A percentile compares a stretch with the other conserved stretches of the same genome.
phyloP scores from a whole-genome alignment of 768 basidiomycete species.

The Suillus paluster region DNA sequence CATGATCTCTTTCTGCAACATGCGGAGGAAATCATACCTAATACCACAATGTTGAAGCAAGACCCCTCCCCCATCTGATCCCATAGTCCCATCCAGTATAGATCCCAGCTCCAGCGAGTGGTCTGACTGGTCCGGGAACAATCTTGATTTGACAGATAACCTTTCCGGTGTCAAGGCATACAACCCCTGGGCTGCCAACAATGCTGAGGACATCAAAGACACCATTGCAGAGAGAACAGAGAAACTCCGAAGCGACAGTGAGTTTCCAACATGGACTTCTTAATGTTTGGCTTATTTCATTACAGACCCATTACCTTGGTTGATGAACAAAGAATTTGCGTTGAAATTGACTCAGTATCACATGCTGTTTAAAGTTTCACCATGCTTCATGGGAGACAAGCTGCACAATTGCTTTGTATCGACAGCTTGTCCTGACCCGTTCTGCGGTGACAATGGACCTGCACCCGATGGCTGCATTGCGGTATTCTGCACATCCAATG shows the following conservation, averaged over 20 bases:
- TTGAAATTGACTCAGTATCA: neutral
- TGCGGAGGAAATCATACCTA: neutral
- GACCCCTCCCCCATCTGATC: neutral
- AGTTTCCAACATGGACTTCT: neutral
- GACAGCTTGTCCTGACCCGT: neutral
- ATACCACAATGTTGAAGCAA: neutral
- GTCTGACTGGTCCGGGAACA: too few relatives aligned
- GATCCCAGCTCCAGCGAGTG: neutral
- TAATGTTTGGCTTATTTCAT: neutral
- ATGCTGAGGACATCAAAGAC: neutral
- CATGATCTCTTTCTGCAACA: neutral
- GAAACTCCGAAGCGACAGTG: neutral
- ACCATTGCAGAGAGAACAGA: neutral
- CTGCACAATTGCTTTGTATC: neutral
- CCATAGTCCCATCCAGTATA: neutral
- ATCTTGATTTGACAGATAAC: neutral
- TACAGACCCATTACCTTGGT: neutral
- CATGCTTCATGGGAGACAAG: neutral
- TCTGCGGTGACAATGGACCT: neutral
- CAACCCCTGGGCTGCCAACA: neutral
- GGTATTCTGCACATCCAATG: neutral
- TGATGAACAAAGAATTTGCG: neutral
- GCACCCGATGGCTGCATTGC: neutral
- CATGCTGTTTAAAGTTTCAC: neutral
- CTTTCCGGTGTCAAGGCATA: neutral